These are phyloP conservation scores for Yamadazyma philogaea DNA, from an alignment of 805 yeast genomes.

Conservation along the genomic window DNA sequence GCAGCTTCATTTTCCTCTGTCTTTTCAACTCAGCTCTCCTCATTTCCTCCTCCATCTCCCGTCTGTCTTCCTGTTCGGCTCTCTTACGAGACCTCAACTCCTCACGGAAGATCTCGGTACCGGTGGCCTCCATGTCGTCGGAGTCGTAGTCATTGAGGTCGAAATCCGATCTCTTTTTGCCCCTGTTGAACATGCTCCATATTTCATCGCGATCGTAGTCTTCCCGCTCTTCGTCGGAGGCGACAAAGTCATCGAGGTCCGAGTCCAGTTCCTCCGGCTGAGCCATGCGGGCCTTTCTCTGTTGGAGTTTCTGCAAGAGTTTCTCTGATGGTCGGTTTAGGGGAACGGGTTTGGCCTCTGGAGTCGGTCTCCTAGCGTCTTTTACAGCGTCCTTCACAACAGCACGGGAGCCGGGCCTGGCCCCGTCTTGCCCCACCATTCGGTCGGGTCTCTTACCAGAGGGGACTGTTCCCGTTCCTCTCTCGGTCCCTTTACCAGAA, in stretches of 20 bases:
- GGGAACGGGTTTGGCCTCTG: conserved; percentile 30
- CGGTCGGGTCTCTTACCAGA: too few species aligned
- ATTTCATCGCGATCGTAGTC: conserved; percentile 79
- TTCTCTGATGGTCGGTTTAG: conserved; percentile 58
- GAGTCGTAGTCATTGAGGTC: conserved; percentile 41
- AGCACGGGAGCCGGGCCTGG: too few species aligned
- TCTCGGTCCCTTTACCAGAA: neutral
- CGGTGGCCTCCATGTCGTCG: conserved; percentile 92
- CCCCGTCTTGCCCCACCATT: neutral
- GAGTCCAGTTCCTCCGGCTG: conserved; percentile 13
- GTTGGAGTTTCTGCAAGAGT: conserved; percentile 45
- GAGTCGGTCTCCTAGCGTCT: neutral
- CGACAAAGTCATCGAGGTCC: conserved; percentile 49
- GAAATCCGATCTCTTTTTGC: conserved; percentile 49
- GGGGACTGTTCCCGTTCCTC: neutral
- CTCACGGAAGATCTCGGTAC: conserved; percentile 81
- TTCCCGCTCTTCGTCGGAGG: conserved; percentile 48
- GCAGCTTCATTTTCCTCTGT: conserved; percentile 15
- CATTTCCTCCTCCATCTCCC: conserved; percentile 63
- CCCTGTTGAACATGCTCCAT: conserved; percentile 79
- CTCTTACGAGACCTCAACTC: conserved; percentile 65
- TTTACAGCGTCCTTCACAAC: too few species aligned
- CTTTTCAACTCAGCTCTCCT: conserved; percentile 30
- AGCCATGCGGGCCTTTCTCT: conserved; percentile 15
- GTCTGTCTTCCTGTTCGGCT: conserved; percentile 73